These are phyloP conservation scores for Macrolepiota dolichaula DNA, from an alignment of 768 basidiomycete genomes.

Conservation along the genomic window DNA sequence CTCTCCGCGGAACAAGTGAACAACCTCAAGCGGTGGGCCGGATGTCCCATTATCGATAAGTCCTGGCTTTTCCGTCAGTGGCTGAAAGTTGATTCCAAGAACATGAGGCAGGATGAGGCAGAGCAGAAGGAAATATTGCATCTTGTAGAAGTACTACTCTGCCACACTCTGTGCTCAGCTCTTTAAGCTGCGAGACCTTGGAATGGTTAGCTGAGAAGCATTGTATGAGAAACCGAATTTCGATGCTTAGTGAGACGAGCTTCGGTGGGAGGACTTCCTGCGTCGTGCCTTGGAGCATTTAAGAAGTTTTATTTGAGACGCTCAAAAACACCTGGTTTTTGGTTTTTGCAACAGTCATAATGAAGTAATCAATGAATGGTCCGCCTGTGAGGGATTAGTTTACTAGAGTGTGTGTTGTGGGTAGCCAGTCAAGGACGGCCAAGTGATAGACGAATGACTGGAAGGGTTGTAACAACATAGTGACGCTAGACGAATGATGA, in stretches of 20 bases:
- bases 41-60: constrained; percentile 17
- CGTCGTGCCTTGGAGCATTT: background rate
- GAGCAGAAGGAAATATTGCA: background rate
- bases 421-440: too few species aligned
- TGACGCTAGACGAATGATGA: background rate
- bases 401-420: too few species aligned
- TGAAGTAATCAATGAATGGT: too few species aligned
- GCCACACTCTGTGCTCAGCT: background rate
- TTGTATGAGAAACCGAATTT: background rate
- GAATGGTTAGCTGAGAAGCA: background rate
- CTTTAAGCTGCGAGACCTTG: background rate
- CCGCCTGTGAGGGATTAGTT: too few species aligned
- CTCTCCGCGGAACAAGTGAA: constrained; percentile 17
- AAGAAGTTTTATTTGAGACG: background rate
- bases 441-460: background rate
- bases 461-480: background rate
- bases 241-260: background rate
- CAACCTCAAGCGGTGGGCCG: constrained; percentile 15
- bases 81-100: background rate
- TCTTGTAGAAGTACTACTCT: background rate
- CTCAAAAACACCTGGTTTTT: background rate
- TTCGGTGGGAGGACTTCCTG: background rate
- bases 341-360: too few species aligned
- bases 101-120: background rate
- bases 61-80: constrained; percentile 12